Evolutionary conservation across 768 basidiomycete genomes (phyloP), one percentile per base, ranked within the genome.

Genomic region (Leccinum subgranulosum): DNA sequence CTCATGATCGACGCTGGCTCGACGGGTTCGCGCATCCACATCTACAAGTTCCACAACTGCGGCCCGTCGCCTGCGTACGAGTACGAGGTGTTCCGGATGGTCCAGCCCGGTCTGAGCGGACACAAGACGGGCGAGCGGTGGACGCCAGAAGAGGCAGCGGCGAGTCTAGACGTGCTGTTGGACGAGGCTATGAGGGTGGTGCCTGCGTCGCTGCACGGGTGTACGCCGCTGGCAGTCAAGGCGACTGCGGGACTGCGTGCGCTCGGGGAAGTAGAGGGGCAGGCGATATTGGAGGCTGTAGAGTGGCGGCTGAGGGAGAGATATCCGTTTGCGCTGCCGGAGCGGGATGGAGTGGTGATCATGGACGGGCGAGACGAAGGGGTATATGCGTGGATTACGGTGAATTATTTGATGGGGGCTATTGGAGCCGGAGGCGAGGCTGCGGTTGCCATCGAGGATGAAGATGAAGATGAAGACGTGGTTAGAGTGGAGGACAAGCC

Each of bases 1-100:
- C 82, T 98, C 66, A 97, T 98, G 87, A 91, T 98, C 75, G 97
- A 99, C 72, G 96, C 97, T 1, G 97, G 97, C 23, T 98, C 95
- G 17, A 97, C 94, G 0, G 97, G 96, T 19, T 97, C 95, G 0
- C 85, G 97, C 17, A 94, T 98, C 67, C 97, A 99, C 79, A 82
- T 98, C 31, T 99, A 98, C 86, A 98, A 97, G 70, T 98, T 98
- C 84, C 81, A 96, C 81, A 87, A 94, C 77, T 94, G 94, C 76
- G 78, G 79, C 0, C 71, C 86, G 0, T 83, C 88, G 0, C 86
- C 94, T 1, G 69, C 77, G 21, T 91, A 90, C 73, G 96, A 98
- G 70, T 94, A 94, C 77, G 97, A 99, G 69, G 88, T 90, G 7
- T 98, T 98, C 81, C 83, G 83, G 67, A 83, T 85, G 79, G 85